Evolutionary conservation across 177 flowering plant species (phyloP), one percentile per base, ranked within the genome.

Genomic region (Vitis hybrid): DNA sequence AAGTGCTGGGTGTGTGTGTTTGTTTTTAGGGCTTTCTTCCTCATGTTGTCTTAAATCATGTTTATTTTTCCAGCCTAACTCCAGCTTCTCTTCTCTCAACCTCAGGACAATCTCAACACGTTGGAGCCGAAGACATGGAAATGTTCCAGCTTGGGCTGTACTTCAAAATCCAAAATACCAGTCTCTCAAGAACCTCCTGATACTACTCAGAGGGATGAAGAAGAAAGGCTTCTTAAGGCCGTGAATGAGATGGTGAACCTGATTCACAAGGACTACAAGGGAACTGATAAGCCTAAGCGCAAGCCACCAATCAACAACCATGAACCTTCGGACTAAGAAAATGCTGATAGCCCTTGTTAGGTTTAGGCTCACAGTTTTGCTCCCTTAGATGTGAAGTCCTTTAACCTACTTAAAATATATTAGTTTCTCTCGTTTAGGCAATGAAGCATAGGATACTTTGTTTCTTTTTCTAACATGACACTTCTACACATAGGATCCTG

Each of bases 301-400:
- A 84, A 68, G 62, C 82, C 88, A 8, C 91, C 91, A 1, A 78
- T 82, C 68, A 74, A 87, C 78, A 87, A 87, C 49, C 45, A 64
- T 23, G 69, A 69, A 21, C 87, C 87, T 18, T 17, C 64, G 13
- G 45, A 75, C 51, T 76, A 68, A 78, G 12, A 40, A 40, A 40
- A 40, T 40, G 8, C 45, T 40, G 70, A 59, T 5, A 2, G 45
- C 2, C 2, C 4, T 49, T 19, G 58, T 61, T 75, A 66, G 67
- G 70, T 75, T 65, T 75, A 49, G 69, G 65, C 74, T 69, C 79
- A 79, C 81, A 81, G 68, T 81, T 83, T 81, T 79, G 82, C 52
- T 65, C 62, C 64, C 69, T 26, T 3, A 1, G 15, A 23, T 10
- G 15, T 57, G 26, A 7, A 18, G 74, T 62, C 73, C 62, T 63